Evolutionary conservation across 2,329 filamentous ascomycete species (phyloP).

Genomic region (Fusarium sp.): DNA sequence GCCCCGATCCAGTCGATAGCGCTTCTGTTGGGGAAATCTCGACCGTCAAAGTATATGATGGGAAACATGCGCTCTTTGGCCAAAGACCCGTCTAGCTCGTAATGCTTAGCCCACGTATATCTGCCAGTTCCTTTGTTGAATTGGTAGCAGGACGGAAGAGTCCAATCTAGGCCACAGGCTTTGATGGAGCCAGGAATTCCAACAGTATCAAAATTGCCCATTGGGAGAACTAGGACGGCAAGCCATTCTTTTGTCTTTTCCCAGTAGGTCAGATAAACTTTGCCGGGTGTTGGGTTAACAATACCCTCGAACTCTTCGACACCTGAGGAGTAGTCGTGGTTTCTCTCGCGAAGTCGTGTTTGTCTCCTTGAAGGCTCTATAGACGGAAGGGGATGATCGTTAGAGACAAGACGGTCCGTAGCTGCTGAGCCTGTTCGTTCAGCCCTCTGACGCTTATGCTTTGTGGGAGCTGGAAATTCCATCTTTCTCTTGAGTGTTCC

Average conservation of each 20-base stretch:
- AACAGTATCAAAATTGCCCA: constrained; percentile 10
- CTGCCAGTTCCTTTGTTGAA: neutral
- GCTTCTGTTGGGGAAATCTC: constrained; percentile 34
- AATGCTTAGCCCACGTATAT: constrained; percentile 24
- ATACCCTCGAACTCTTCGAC: constrained; percentile 7
- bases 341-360: constrained; percentile 3
- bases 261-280: constrained; percentile 18
- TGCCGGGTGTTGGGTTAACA: constrained; percentile 1
- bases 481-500: neutral
- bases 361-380: neutral
- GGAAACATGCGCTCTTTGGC: constrained; percentile 35
- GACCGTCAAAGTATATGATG: constrained; percentile 42
- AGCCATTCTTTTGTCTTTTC: constrained; percentile 19
- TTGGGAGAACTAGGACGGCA: constrained; percentile 12
- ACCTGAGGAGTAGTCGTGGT: neutral
- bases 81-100: constrained; percentile 15
- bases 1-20: constrained; percentile 38
- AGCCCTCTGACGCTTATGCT: neutral
- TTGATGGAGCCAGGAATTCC: constrained; percentile 13
- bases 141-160: constrained; percentile 6
- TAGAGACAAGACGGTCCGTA: neutral
- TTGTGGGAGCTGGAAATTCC: neutral
- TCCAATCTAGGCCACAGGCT: neutral
- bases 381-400: neutral
- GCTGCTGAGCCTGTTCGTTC: neutral